Conservation (phyloP, 2,329 filamentous ascomycete species). For the Pyricularia sp. region DNA sequence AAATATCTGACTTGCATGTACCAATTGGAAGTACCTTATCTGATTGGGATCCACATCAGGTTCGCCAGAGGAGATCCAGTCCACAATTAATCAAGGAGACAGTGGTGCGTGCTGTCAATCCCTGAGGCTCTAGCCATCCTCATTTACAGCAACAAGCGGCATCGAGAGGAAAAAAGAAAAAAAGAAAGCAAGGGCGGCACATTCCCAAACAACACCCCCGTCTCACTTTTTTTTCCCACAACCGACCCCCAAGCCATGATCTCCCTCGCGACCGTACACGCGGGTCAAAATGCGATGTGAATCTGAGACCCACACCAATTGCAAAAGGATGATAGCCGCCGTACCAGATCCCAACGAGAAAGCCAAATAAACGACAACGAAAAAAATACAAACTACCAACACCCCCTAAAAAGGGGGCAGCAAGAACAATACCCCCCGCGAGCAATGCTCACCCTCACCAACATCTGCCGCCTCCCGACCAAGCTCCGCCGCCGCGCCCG, state of each 20-base stretch:
- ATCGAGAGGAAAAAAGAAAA: not conserved
- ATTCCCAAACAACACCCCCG: not conserved
- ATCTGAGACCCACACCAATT: not conserved
- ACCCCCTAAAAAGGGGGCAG: too few species aligned
- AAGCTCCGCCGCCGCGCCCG: conserved; percentile 48
- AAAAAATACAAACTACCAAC: not conserved
- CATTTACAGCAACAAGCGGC: not conserved
- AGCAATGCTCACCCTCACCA: conserved; percentile 20
- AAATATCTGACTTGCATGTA: not conserved
- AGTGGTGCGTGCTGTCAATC: not conserved
- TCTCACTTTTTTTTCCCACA: not conserved
- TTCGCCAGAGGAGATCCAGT: not conserved
- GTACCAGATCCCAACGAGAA: not conserved
- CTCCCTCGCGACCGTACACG: not conserved
- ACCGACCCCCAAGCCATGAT: not conserved
- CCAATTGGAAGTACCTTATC: not conserved
- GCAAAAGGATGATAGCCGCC: not conserved
- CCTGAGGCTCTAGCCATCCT: not conserved
- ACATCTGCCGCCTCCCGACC: conserved; percentile 44
- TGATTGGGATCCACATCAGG: not conserved
- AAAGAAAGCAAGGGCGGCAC: not conserved
- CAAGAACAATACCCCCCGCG: not conserved
- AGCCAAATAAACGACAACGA: conserved; percentile 8
- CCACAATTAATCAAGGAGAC: not conserved
- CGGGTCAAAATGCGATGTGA: not conserved